Evolutionary conservation across 2,329 filamentous ascomycete species (phyloP).

Genomic region (Alternaria sp.): DNA sequence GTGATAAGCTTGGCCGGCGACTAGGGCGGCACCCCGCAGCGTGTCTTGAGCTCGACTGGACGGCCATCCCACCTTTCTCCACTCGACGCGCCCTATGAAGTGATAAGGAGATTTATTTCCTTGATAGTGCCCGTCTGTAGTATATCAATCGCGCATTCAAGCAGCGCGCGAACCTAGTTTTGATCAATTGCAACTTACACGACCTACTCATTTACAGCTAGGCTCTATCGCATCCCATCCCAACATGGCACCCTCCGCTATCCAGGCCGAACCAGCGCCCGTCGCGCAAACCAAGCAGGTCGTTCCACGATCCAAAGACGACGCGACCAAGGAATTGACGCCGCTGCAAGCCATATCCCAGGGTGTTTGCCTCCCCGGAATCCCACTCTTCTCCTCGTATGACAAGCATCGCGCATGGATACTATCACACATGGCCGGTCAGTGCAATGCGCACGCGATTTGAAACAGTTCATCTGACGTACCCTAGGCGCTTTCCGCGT

Average conservation of each 20-base stretch:
- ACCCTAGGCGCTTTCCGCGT: conserved; percentile 66
- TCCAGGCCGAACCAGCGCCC: conserved; percentile 20
- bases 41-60: conserved; percentile 3
- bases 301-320: conserved; percentile 29
- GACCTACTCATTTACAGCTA: conserved; percentile 3
- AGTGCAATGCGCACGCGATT: not conserved
- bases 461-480: not conserved
- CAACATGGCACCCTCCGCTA: conserved; percentile 47
- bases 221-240: not conserved
- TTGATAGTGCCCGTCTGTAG: not conserved
- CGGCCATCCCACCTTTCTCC: not conserved
- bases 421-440: conserved; percentile 68
- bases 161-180: not conserved
- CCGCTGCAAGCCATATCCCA: conserved; percentile 57
- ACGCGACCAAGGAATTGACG: conserved; percentile 40
- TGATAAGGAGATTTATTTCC: not conserved
- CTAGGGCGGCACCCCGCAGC: conserved; percentile 1
- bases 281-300: conserved; percentile 27
- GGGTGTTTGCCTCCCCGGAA: conserved; percentile 60
- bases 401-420: conserved; percentile 70
- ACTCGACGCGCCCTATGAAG: not conserved
- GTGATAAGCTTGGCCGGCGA: not conserved
- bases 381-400: conserved; percentile 64
- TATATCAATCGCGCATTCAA: not conserved
- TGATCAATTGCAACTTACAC: not conserved